These are phyloP conservation scores for Hibiscus trionum DNA, from an alignment of 345 rosid species.

Conservation along the genomic window DNA sequence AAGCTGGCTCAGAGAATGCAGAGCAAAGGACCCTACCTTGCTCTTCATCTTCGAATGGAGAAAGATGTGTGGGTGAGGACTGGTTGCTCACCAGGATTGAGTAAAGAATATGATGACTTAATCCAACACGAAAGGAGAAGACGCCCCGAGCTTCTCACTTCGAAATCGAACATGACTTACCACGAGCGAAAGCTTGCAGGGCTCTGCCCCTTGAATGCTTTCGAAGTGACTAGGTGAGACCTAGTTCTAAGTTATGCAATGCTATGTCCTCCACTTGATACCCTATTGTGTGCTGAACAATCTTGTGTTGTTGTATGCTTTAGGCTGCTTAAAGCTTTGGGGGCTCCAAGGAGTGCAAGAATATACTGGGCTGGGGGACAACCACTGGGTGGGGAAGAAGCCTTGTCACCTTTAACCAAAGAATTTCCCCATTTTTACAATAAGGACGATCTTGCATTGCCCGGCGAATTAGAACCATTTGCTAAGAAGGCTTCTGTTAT, in stretches of 20 bases:
- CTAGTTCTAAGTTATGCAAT: background rate
- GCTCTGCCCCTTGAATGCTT: constrained; percentile 81
- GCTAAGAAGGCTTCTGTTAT: constrained; percentile 65
- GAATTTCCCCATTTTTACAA: constrained; percentile 73
- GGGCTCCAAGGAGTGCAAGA: constrained; percentile 60
- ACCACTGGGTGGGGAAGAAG: constrained; percentile 80
- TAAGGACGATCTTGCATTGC: constrained; percentile 73
- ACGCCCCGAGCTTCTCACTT: constrained; percentile 89
- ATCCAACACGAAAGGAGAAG: constrained; percentile 58
- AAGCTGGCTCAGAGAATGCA: constrained; percentile 74
- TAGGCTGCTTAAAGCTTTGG: constrained; percentile 92
- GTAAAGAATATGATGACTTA: constrained; percentile 63
- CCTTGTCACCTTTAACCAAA: constrained; percentile 50
- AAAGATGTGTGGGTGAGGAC: constrained; percentile 97
- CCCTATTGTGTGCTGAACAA: background rate
- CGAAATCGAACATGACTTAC: constrained; percentile 70
- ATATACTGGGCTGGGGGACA: constrained; percentile 97
- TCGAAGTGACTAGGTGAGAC: constrained; percentile 76
- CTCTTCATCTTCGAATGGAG: constrained; percentile 85
- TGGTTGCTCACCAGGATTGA: constrained; percentile 86
- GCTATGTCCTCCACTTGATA: background rate
- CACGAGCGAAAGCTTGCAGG: constrained; percentile 78
- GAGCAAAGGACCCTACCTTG: constrained; percentile 80
- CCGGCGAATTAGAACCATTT: constrained; percentile 77
- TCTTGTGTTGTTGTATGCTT: background rate